phyloP scores from a whole-genome alignment of 331 rosid species.

The Dryas integrifolia region DNA sequence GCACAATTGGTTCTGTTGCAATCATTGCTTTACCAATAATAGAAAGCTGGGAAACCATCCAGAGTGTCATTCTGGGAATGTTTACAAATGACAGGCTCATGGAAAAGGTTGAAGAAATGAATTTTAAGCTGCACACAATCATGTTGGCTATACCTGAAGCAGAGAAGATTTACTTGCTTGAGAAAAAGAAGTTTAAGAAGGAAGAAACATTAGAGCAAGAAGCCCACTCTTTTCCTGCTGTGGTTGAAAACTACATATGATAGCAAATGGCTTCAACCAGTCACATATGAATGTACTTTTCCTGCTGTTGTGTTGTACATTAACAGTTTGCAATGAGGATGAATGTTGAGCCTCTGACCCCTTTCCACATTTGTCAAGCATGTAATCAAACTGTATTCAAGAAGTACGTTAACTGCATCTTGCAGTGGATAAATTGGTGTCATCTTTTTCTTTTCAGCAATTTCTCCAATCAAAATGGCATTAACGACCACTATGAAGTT shows the following conservation, averaged over 20 bases:
- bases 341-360: background rate
- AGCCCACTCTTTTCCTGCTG: slow-evolving; percentile 24
- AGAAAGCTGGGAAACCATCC: slow-evolving; percentile 77
- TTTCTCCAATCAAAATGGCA: no score
- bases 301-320: background rate
- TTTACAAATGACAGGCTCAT: slow-evolving; percentile 76
- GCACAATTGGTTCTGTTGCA: slow-evolving; percentile 70
- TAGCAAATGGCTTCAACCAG: background rate
- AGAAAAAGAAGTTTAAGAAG: slow-evolving; percentile 62
- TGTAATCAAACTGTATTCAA: no score
- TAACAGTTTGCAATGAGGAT: background rate
- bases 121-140: slow-evolving; percentile 57
- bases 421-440: no score
- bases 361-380: background rate
- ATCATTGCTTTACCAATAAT: slow-evolving; percentile 64
- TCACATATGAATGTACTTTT: background rate
- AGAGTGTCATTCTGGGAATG: slow-evolving; percentile 56
- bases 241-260: background rate
- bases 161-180: slow-evolving; percentile 61
- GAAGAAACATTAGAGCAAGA: slow-evolving; percentile 31
- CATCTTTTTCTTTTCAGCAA: no score
- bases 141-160: slow-evolving; percentile 74
- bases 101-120: slow-evolving; percentile 70
- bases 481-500: no score
- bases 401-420: no score